Evolutionary conservation across 129 eudicot genomes (phyloP), one percentile per base, ranked within the genome.

Genomic region (Escallonia rubra): DNA sequence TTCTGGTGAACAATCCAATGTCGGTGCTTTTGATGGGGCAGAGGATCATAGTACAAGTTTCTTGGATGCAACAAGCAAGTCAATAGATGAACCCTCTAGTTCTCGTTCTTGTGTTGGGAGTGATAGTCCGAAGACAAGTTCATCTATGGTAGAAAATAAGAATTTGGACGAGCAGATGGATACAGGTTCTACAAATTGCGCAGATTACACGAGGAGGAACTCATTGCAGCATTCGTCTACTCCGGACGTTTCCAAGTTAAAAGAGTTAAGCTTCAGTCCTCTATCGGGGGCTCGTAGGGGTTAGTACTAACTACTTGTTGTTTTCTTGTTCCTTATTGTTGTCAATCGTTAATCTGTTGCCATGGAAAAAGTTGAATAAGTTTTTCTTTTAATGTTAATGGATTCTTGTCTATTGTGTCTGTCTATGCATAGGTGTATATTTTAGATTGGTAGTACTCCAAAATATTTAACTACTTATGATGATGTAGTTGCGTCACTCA

Each of bases 241-340:
- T 39, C 54, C 59, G 45, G 83, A 82, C 72, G 56, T 54, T 61
- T 58, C 73, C 54, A 78, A 58, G 48, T 15, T 75, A 9, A 82
- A 69, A 55, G 82, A 85, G 8, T 70, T 70, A 63, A 76, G 86
- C 66, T 60, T 59, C 59, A 77, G 87, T 76, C 84, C 91, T 44
- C 78, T 85, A 7, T 76, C 80, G 38, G 79, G 69, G 58, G 68
- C 75, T 43, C 54, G 69, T 57, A 83, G 74, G 71, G 85, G 96
- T 89, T 63, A 70, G 89, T 69, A 54, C 13, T 7, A 48, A 52
- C 43, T 43, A 52, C 42, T 51, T 23, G 42, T 34, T 70, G 5
- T 15, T 57, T 66, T 7, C 48, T 14, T 68, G 43, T 52, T 57
- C 43, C 40, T 8, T 44, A 6, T 71, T 57, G 10, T 57, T 67